phyloP scores from a whole-genome alignment of 176 grass and related monocot genomes.

The Avena sativa region DNA sequence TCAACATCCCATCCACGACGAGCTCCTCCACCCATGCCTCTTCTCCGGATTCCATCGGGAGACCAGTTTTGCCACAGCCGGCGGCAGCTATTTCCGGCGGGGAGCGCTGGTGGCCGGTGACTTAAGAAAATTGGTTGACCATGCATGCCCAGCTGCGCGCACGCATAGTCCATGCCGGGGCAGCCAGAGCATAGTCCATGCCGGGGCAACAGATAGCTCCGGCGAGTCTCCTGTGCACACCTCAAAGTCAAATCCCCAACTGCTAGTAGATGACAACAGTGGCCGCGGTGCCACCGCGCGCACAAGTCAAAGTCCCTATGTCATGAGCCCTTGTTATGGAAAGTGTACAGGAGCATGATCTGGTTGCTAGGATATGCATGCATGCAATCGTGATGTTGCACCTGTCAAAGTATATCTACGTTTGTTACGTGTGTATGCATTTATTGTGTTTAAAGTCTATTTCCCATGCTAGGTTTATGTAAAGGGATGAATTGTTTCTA shows the following conservation, averaged over 20 bases:
- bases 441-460: too few species aligned
- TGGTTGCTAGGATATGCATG: neutral
- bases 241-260: slow-evolving; percentile 31
- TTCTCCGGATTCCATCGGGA: neutral
- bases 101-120: neutral
- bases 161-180: slow-evolving; percentile 1
- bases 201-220: neutral
- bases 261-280: neutral
- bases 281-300: neutral
- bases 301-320: slow-evolving; percentile 38
- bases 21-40: too few species aligned
- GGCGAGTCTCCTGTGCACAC: neutral
- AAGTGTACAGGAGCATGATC: neutral
- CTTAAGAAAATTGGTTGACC: neutral
- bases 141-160: neutral
- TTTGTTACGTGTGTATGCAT: neutral
- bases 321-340: neutral
- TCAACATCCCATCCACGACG: too few species aligned
- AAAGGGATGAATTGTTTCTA: too few species aligned
- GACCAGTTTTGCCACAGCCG: neutral
- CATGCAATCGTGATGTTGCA: neutral
- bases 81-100: neutral
- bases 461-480: too few species aligned
- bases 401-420: neutral
- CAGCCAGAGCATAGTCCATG: neutral